Base-by-base conservation (phyloP, 2,329 filamentous ascomycete species). In the Colletotrichum cereale region DNA sequence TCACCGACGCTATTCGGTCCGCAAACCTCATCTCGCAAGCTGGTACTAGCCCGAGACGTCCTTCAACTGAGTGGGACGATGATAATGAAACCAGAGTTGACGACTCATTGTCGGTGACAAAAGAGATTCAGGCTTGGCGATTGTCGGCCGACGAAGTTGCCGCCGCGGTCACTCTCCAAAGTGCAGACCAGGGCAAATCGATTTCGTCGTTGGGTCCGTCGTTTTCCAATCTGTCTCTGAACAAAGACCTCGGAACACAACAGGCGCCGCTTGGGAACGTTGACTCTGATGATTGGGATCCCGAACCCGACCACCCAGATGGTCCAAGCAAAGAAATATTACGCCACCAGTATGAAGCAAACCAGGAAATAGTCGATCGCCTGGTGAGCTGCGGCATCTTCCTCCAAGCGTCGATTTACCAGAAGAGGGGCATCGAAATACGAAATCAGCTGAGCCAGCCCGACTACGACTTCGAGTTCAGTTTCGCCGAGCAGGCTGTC, bases 81-180 rank as follows among this genome's bases (percentile, higher is more conserved):
- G 68, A 66, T 11, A 67, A 67, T 16, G 67, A 72, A 29, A 75
- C 61, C 24, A 53, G 61, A 26, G 12, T 63, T 10, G 61, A 70
- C 2, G 69, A 73, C 36, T 42, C 62, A 0, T 24, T 61, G 24
- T 69, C 65, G 2, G 60, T 78, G 2, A 71, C 74, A 18, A 73
- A 73, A 26, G 75, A 76, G 53, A 77, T 79, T 24, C 67, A 68
- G 29, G 73, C 74, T 21, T 79, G 78, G 78, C 70, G 71, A 10
- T 73, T 73, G 61, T 77, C 76, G n/a, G 78, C 76, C 36, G 74
- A 78, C 31, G 75, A 77, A 29, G 75, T 79, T 14, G 75, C 74
- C 11, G 73, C 75, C 2, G 76, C 73, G 29, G 72, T 78, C 6
- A 76, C 76, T 8, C 68, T 77, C 4, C 73, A 71, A 42, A 66